Conservation (phyloP, 2,329 filamentous ascomycete genomes). For the Plectosphaerella plurivora region DNA sequence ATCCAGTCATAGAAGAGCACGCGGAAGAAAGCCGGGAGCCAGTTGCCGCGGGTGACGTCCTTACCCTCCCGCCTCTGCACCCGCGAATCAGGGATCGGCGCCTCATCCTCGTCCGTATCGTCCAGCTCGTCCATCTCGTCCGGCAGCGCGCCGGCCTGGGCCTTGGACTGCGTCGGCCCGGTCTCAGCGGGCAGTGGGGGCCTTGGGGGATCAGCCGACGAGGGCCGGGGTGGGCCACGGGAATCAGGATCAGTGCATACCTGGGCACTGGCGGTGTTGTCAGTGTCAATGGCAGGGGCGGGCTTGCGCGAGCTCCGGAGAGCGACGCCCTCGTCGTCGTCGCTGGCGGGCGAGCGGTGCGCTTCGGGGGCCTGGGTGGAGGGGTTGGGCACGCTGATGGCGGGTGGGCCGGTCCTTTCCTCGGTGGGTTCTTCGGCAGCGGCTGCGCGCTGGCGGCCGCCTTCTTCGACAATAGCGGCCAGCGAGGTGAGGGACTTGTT, state of each 20-base stretch:
- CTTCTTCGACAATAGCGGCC: slow-evolving; percentile 40
- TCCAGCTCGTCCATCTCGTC: slow-evolving; percentile 5
- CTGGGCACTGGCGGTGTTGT: too few relatives aligned
- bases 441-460: slow-evolving; percentile 7
- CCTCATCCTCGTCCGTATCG: neutral
- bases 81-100: neutral
- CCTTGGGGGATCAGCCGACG: too few relatives aligned
- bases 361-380: slow-evolving; percentile 14
- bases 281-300: too few relatives aligned
- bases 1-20: slow-evolving; percentile 34
- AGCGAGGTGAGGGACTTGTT: slow-evolving; percentile 35
- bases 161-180: too few relatives aligned
- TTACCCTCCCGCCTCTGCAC: slow-evolving; percentile 3
- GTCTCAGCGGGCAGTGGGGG: too few relatives aligned
- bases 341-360: slow-evolving; percentile 19
- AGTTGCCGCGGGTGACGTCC: slow-evolving; percentile 12
- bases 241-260: too few relatives aligned
- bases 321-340: slow-evolving; percentile 38
- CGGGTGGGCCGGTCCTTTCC: slow-evolving; percentile 1
- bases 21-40: slow-evolving; percentile 28
- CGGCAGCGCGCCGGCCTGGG: neutral
- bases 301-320: slow-evolving; percentile 16
- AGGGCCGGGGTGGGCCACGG: too few relatives aligned
- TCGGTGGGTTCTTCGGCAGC: slow-evolving; percentile 1
- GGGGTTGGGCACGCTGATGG: slow-evolving; percentile 22